Base-by-base conservation (phyloP, 108 stramenopile species). In the Skeletonema potamos region DNA sequence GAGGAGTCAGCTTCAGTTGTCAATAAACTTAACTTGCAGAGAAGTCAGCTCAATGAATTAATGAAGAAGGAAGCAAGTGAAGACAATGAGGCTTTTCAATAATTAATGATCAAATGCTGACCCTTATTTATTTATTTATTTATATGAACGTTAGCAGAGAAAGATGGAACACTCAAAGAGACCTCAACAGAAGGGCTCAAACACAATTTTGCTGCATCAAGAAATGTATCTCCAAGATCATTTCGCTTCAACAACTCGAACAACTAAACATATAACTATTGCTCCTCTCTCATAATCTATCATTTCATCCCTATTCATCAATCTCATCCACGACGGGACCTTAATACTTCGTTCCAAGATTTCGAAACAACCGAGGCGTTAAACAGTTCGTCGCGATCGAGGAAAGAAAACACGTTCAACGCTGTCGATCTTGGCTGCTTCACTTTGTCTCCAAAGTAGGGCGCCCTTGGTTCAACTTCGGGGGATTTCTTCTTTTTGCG, bases 311-410 rank as follows among this genome's bases (percentile, higher is more conserved):
- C 18, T 6, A 46, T 22, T 22, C 48, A 20, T 51, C 48, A 51
- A 46, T n/a, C 39, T 41, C 22, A 22, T 8, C 90, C 88, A 91
- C 27, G 87, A 60, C 13, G 55, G 76, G 6, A 72, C 44, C 62
- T 87, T 82, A 43, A 86, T n/a, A 96, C 66, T 6, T 78, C 55
- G 29, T 64, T 82, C 91, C 93, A 96, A 6, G 54, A 27, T 65
- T 91, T 90, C 55, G 83, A 85, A 12, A 97, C 95, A 39, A 97
- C 68, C 8, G 85, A 82, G 22, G 94, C 90, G 72, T 94, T 92
- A 87, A 92, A 93, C 15, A 94, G 58, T 62, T 96, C 95, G 33
- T 86, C 87, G 64, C 88, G 88, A 1, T 85, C 68, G 24, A 94
- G 73, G 66, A 77, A 94, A 13, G 90, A 86, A 37, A 94, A 91